Evolutionary conservation across 2,329 filamentous ascomycete species (phyloP), one percentile per base, ranked within the genome.

Genomic region (Talaromyces piceae): DNA sequence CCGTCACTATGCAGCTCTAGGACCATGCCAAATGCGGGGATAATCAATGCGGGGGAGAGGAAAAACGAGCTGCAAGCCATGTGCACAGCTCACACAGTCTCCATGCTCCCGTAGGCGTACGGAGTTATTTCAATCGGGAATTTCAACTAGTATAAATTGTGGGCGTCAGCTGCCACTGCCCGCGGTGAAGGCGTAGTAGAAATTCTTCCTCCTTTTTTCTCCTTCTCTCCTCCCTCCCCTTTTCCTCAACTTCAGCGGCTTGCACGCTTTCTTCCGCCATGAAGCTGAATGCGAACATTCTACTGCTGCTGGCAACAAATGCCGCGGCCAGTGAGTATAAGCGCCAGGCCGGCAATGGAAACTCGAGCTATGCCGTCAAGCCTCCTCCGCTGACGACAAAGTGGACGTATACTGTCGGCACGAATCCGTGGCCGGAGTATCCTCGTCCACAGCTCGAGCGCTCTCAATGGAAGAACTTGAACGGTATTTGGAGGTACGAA

Each of bases 361-460:
- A 41, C 23, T 41, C 39, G 13, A 22, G 18, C 9, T 72, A 78
- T 66, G 53, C 64, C 27, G 58, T 65, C 2, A 65, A 74, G 44
- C 53, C 64, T 25, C 69, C 70, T n/a, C 72, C 71, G 3, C 58
- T 74, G 44, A 67, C 65, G 12, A 75, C 71, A 1, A 59, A 63
- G 8, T 77, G 74, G 74, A 77, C 73, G 0, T 62, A 68, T 30
- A 63, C 70, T 22, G 73, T 75, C 4, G 74, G 74, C 13, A 75
- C 68, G 1, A 65, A 72, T 45, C 74, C 74, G 0, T 77, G 74
- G 74, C 72, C 73, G 6, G 73, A 76, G 50, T 75, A 77, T 55
- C 74, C 74, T 8, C 64, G 74, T 25, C 74, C 74, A 5, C 72
- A 72, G 50, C 59, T 76, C 33, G 62, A 73, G 49, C 67, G 74